A percentile compares a stretch with the other conserved stretches of the same genome.
Conservation (phyloP, 1,284 basidiomycete species). For the Rhodotorula mucilaginosa region DNA sequence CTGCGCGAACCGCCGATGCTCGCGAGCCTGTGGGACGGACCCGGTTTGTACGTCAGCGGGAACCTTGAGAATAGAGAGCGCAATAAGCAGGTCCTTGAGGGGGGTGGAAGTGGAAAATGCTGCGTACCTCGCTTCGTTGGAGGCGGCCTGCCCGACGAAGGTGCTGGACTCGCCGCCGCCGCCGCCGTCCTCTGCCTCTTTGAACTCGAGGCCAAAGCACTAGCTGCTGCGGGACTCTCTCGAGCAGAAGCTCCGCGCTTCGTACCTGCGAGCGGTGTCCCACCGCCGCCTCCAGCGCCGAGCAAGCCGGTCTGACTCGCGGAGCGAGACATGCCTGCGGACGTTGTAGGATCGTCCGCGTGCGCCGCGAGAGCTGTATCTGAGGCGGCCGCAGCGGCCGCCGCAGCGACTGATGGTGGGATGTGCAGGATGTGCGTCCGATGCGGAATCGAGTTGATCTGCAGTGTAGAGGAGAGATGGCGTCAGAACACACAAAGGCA, state of each 20-base stretch:
- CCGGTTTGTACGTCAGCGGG: background rate
- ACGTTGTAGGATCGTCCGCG: background rate
- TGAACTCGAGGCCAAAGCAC: too few relatives aligned
- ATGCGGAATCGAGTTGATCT: slow-evolving; percentile 23
- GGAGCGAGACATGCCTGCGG: background rate
- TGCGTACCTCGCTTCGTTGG: slow-evolving; percentile 2
- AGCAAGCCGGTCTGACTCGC: slow-evolving; percentile 2
- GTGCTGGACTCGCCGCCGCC: background rate
- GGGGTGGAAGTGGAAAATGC: too few relatives aligned
- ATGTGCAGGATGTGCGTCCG: slow-evolving; percentile 22
- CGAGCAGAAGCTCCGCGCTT: background rate
- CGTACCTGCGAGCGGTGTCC: background rate
- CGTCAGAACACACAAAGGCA: background rate
- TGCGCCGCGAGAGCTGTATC: background rate
- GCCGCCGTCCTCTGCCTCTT: background rate
- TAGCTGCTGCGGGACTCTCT: background rate
- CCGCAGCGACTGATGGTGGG: background rate
- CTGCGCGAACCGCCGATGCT: background rate
- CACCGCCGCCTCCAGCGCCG: background rate
- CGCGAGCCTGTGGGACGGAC: background rate
- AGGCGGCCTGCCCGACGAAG: background rate
- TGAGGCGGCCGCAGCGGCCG: background rate
- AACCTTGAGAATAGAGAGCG: background rate
- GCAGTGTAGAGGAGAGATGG: background rate
- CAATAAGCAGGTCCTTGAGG: too few relatives aligned